Percentiles rank a stretch among this genome's conserved stretches.
These are phyloP conservation scores for Ophiocordyceps camponoti-floridani DNA, from an alignment of 2,329 filamentous ascomycete species.

Conservation along the genomic window DNA sequence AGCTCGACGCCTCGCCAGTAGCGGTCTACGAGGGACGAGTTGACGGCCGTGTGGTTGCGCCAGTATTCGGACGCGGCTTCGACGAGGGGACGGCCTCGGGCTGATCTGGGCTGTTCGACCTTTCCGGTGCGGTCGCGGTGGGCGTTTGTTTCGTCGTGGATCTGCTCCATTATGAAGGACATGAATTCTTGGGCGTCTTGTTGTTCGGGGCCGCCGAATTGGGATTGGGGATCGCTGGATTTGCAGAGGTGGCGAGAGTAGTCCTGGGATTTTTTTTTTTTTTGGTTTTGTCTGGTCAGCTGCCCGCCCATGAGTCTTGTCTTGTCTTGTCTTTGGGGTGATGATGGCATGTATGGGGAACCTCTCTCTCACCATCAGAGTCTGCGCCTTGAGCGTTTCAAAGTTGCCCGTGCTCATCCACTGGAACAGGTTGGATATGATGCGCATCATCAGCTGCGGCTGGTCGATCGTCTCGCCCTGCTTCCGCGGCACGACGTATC, in stretches of 20 bases:
- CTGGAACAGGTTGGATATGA: constrained; percentile 38
- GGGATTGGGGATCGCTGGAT: constrained; percentile 8
- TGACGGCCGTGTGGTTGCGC: constrained; percentile 49
- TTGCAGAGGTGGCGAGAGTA: constrained; percentile 28
- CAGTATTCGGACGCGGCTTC: constrained; percentile 58
- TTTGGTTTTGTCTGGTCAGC: not conserved
- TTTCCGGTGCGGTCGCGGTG: constrained; percentile 23
- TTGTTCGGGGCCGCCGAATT: constrained; percentile 58
- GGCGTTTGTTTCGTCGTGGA: constrained; percentile 73
- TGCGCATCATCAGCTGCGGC: constrained; percentile 41
- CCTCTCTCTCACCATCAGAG: constrained; percentile 36
- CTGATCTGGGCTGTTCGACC: constrained; percentile 14
- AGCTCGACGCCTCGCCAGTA: constrained; percentile 67
- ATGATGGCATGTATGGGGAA: too few relatives aligned
- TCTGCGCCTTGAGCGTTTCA: constrained; percentile 30
- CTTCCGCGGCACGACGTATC: constrained; percentile 52
- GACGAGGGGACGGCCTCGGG: constrained; percentile 15
- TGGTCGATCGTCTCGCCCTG: constrained; percentile 32
- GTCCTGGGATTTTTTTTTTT: constrained; percentile 19
- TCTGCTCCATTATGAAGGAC: constrained; percentile 59
- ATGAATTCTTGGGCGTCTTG: constrained; percentile 90
- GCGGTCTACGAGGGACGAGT: constrained; percentile 59
- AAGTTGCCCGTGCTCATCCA: constrained; percentile 37
- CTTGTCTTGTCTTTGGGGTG: not conserved
- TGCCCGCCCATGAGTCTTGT: not conserved